A percentile compares a stretch with the other conserved stretches of the same genome.
Evolutionary conservation across 2,329 filamentous ascomycete genomes (phyloP).

Genomic region (Epichloe gansuensis): DNA sequence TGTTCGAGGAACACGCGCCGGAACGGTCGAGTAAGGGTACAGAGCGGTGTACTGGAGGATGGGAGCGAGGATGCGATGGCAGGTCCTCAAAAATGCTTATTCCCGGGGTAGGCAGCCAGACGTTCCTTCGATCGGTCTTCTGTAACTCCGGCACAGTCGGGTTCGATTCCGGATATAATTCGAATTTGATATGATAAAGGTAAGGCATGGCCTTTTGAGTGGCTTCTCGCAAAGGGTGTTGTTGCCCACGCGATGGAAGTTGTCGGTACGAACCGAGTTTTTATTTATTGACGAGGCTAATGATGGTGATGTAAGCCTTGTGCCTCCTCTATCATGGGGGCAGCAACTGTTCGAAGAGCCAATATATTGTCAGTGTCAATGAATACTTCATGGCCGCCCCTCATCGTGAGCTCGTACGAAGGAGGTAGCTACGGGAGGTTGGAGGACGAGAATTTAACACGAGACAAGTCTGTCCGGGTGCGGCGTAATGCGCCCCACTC

Average conservation of each 20-base stretch:
- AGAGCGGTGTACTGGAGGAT: constrained; percentile 10
- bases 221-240: background rate
- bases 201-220: constrained; percentile 37
- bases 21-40: constrained; percentile 3
- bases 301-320: background rate
- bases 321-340: background rate
- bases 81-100: constrained; percentile 43
- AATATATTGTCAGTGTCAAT: background rate
- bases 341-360: background rate
- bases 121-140: constrained; percentile 8
- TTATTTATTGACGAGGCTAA: background rate
- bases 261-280: background rate
- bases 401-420: background rate
- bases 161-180: constrained; percentile 42
- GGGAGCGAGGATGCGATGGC: constrained; percentile 32
- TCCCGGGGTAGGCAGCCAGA: constrained; percentile 38
- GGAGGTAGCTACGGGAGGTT: too few relatives aligned
- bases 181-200: constrained; percentile 54
- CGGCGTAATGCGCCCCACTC: background rate
- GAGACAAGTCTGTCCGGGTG: background rate
- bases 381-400: background rate
- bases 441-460: background rate
- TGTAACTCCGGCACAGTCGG: constrained; percentile 14
- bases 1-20: background rate
- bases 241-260: background rate